These are phyloP conservation scores for Zelonia costaricensis DNA, from an alignment of 208 protist genomes.

Conservation along the genomic window DNA sequence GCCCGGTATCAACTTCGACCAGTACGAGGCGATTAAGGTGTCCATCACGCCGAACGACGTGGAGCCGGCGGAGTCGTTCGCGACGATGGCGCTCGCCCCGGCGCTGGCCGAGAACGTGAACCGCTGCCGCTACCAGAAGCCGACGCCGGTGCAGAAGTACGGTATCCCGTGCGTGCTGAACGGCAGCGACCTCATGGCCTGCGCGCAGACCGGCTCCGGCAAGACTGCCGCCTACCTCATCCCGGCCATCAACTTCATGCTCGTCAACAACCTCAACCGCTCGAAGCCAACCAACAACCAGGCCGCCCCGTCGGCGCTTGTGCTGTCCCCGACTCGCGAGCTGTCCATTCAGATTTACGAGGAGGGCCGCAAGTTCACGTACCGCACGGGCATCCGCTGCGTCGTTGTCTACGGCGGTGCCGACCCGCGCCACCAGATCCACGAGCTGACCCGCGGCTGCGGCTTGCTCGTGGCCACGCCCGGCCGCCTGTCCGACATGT, in stretches of 20 bases:
- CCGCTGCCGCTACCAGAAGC: slow-evolving; percentile 95
- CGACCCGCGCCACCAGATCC: slow-evolving; percentile 94
- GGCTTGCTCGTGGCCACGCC: slow-evolving; percentile 95
- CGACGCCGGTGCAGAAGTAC: slow-evolving; percentile 99
- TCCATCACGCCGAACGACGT: slow-evolving; percentile 84
- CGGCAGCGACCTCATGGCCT: slow-evolving; percentile 98
- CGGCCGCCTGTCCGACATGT: slow-evolving; percentile 90
- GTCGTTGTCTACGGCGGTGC: slow-evolving; percentile 99
- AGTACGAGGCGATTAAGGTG: slow-evolving; percentile 91
- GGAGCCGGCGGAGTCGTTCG: slow-evolving; percentile 75
- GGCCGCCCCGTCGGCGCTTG: slow-evolving; percentile 90
- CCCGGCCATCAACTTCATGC: slow-evolving; percentile 94
- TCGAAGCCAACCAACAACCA: slow-evolving; percentile 45
- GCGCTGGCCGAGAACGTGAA: slow-evolving; percentile 94
- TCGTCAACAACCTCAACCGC: slow-evolving; percentile 72
- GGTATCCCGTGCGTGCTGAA: slow-evolving; percentile 95
- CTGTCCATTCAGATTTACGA: slow-evolving; percentile 98
- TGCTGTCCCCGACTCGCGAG: slow-evolving; percentile 98
- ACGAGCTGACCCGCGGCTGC: slow-evolving; percentile 95
- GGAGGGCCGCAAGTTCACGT: slow-evolving; percentile 97
- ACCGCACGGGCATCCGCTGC: slow-evolving; percentile 90
- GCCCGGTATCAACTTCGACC: slow-evolving; percentile 93
- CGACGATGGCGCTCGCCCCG: slow-evolving; percentile 83
- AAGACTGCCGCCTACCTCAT: slow-evolving; percentile 99
- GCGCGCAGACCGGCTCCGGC: slow-evolving; percentile 99